These are phyloP conservation scores for Sedum album DNA, from an alignment of 164 flowering plant genomes.

Conservation along the genomic window DNA sequence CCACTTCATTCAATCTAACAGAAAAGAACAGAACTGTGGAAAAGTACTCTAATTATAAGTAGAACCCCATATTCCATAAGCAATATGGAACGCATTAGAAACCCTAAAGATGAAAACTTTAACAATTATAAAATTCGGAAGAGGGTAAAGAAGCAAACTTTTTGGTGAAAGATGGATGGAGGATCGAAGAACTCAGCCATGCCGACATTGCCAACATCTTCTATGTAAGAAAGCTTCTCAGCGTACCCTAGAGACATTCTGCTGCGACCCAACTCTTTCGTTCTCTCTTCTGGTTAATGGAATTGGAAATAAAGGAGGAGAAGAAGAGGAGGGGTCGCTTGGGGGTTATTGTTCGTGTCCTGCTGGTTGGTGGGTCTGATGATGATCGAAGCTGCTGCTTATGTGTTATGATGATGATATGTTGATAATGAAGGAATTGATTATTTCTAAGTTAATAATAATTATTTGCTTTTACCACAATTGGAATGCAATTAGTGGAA, in stretches of 20 bases:
- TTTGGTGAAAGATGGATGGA: conserved; percentile 43
- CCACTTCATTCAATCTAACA: no score
- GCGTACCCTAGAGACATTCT: conserved; percentile 92
- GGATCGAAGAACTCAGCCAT: conserved; percentile 78
- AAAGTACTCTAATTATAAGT: no score
- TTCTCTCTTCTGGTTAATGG: conserved; percentile 5
- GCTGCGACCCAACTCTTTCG: background rate
- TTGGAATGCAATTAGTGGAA: no score
- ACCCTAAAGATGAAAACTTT: background rate
- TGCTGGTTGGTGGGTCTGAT: background rate
- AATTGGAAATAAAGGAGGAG: conserved; percentile 9
- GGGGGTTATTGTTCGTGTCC: background rate
- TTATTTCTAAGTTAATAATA: no score
- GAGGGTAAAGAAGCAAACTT: conserved; percentile 25
- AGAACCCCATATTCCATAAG: background rate
- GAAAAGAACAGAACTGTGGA: no score
- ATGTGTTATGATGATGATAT: no score
- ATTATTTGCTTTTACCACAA: no score
- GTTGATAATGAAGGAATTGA: no score
- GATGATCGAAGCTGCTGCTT: background rate
- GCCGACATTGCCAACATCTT: conserved; percentile 86
- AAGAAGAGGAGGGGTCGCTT: background rate
- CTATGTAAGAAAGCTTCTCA: conserved; percentile 77
- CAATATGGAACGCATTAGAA: background rate
- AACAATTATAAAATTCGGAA: background rate